Base-by-base conservation (phyloP, 768 basidiomycete species). In the Mycena sanguinolenta region DNA sequence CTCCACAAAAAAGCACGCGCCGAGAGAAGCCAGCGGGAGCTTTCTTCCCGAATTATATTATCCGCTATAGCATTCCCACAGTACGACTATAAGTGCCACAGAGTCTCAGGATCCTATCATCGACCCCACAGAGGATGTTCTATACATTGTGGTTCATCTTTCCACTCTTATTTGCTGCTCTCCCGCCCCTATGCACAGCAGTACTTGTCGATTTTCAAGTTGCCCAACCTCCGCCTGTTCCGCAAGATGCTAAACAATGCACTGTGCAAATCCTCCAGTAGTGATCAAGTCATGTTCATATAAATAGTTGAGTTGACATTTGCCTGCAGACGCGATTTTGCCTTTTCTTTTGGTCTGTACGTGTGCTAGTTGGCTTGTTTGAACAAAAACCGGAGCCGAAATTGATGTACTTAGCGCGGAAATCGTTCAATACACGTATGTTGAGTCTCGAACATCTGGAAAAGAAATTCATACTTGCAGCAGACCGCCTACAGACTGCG, bases 401-500 rank as follows among this genome's bases (percentile, higher is more conserved):
- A n/a, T n/a, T n/a, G n/a, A 44, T 61, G 19, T 39, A 28, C 63
- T 58, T 16, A 93, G 91, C 55, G 84, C 90, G 14, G 92, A 92
- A 77, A 82, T 91, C 14, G 90, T 91, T 5, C 83, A 90, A 67
- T 89, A 87, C 70, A 82, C 79, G 92, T 92, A 75, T 70, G 87
- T 77, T n/a, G n/a, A n/a, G n/a, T n/a, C n/a, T 30, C 30, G 13
- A 21, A 2, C 44, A 0, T 14, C 19, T 10, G n/a, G 53, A 27
- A 27, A 46, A 10, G 10, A 34, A 59, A 27, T 28, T 58, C 25
- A 49, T 64, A 52, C 13, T 57, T 32, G 30, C 28, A 58, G 36
- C 66, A 93, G 92, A 25, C 93, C 93, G 27, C 92, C 93, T 0
- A 87, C 87, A 12, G 87, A 91, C 73, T 95, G 93, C 77, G 93